Conservation (phyloP, 1,139 yeast genomes). For the Pichia sp. region DNA sequence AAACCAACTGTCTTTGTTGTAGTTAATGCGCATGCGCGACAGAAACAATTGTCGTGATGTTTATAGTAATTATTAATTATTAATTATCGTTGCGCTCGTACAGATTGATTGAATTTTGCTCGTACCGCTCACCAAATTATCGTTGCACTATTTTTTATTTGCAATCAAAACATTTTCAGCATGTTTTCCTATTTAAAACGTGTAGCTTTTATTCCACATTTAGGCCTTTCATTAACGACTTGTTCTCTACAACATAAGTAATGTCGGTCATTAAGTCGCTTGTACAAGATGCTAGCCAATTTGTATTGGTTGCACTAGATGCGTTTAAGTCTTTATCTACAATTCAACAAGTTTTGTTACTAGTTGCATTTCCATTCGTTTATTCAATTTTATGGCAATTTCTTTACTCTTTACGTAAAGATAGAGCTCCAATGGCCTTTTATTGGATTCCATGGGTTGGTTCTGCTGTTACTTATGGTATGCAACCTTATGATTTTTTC, state of each 20-base stretch:
- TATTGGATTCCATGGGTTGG: conserved; percentile 97
- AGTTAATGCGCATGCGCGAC: too few species aligned
- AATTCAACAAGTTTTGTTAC: conserved; percentile 33
- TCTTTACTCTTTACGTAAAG: conserved; percentile 62
- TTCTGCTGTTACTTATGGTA: conserved; percentile 80
- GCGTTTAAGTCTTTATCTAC: conserved; percentile 15
- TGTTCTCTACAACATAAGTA: background rate
- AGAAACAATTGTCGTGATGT: background rate
- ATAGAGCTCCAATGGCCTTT: conserved; percentile 82
- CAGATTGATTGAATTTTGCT: background rate
- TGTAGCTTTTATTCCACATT: background rate
- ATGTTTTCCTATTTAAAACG: background rate
- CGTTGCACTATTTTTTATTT: background rate
- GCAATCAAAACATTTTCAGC: background rate
- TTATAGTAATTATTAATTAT: too few species aligned
- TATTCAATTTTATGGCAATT: conserved; percentile 68
- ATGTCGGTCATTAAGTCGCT: conserved; percentile 25
- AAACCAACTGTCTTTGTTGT: too few species aligned
- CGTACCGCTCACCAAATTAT: background rate
- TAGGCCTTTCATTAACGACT: background rate
- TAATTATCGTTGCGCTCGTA: background rate
- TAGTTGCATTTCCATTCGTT: conserved; percentile 44
- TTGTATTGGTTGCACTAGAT: conserved; percentile 5
- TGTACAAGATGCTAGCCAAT: conserved; percentile 14
- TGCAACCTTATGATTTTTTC: conserved; percentile 88